Evolutionary conservation across 2,329 filamentous ascomycete species (phyloP), one percentile per base, ranked within the genome.

Genomic region (Chaetomium olivaceum): DNA sequence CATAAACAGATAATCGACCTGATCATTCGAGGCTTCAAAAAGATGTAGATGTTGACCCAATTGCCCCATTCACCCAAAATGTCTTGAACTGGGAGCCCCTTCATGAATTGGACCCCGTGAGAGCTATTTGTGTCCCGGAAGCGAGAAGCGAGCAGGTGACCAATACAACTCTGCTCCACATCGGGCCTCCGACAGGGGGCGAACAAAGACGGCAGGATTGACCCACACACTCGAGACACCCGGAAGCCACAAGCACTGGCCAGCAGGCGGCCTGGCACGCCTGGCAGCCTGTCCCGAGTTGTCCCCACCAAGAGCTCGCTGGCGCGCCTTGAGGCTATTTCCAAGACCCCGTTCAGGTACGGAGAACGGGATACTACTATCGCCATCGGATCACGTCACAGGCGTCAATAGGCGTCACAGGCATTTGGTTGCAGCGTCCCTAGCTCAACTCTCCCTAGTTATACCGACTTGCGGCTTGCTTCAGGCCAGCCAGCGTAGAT

Each of bases 111-210:
- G n/a, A 56, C 25, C 50, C 46, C 16, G 14, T 43, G 39, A 43
- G 27, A 55, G 62, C 56, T 59, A 36, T 58, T 60, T 51, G 56
- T 21, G 50, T 43, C 21, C 27, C 12, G 46, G 23, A 61, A 56
- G 50, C 48, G 54, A 14, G 54, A 57, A 50, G 56, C 52, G 25
- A 46, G 60, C 65, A 67, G 65, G 65, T 67, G 65, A 63, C 65
- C 65, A 64, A 63, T 57, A 19, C 64, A 21, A 51, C 60, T 29
- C 25, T 58, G 64, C n/a, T 19, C 64, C 64, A 62, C 64, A 66
- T 57, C 60, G 58, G 43, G 61, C 51, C 27, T 66, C 43, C 14
- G 56, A 59, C 65, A 57, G 57, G 63, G 60, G 31, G 11, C 54
- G 29, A 43, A 58, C 54, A 60, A 61, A 62, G 61, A 52, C 52